Evolutionary conservation across 2,329 filamentous ascomycete genomes (phyloP).

Genomic region (Fusarium continuum): DNA sequence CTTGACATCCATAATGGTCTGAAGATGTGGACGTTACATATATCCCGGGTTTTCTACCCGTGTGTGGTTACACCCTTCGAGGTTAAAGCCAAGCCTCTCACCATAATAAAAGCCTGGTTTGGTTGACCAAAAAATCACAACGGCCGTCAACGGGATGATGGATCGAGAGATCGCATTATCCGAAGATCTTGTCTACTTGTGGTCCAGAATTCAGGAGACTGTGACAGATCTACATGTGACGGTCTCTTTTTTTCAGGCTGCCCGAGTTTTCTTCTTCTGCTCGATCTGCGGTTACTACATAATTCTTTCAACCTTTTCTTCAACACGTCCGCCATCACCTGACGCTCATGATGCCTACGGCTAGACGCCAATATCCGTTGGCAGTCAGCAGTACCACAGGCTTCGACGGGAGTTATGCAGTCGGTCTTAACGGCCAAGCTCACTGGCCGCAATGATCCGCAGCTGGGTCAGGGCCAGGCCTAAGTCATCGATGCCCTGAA

Average conservation of each 20-base stretch:
- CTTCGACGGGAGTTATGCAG: constrained; percentile 15
- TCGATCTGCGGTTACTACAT: constrained; percentile 6
- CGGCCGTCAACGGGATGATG: constrained; percentile 2
- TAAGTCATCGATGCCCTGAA: background rate
- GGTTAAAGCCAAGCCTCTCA: background rate
- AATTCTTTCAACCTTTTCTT: background rate
- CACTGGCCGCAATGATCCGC: constrained; percentile 20
- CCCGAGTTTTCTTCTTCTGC: no score
- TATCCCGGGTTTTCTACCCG: constrained; percentile 4
- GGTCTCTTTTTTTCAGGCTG: background rate
- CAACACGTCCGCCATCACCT: constrained; percentile 3
- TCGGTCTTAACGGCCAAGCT: background rate
- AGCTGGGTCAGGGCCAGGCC: constrained; percentile 14
- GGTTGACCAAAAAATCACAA: background rate
- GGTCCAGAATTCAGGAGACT: constrained; percentile 15
- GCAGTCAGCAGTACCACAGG: constrained; percentile 4
- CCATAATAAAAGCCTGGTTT: background rate
- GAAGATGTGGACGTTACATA: constrained; percentile 12
- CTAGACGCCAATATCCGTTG: constrained; percentile 10
- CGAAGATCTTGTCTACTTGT: constrained; percentile 28
- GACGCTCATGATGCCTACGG: constrained; percentile 20
- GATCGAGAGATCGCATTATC: constrained; percentile 10
- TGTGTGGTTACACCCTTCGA: constrained; percentile 1
- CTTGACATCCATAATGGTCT: constrained; percentile 2
- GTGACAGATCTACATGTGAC: constrained; percentile 22